These are phyloP conservation scores for Penicillium psychrosexuale DNA, from an alignment of 2,329 filamentous ascomycete species.

Conservation along the genomic window DNA sequence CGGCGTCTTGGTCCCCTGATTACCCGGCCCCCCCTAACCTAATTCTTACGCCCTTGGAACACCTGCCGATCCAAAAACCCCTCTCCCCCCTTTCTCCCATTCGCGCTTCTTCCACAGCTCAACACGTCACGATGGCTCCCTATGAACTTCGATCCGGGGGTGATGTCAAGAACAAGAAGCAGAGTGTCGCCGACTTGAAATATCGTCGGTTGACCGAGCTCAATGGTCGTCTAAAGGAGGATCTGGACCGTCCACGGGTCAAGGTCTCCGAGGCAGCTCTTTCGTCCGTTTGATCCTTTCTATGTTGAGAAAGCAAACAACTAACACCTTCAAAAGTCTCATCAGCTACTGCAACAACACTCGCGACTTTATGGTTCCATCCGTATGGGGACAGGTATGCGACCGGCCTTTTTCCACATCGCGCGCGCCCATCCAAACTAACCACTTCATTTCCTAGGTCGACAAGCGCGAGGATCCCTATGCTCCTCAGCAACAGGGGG, in stretches of 20 bases:
- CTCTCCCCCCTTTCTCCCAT: conserved; percentile 17
- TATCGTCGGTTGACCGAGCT: conserved; percentile 92
- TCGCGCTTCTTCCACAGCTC: conserved; percentile 12
- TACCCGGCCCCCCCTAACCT: conserved; percentile 1
- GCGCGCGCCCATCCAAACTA: conserved; percentile 11
- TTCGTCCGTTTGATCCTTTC: conserved; percentile 57
- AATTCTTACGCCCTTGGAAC: conserved; percentile 9
- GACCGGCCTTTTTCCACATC: conserved; percentile 8
- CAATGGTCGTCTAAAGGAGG: conserved; percentile 92
- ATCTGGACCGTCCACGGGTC: conserved; percentile 91
- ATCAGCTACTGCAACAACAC: conserved; percentile 98
- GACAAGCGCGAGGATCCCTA: conserved; percentile 98
- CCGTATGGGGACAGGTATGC: conserved; percentile 79
- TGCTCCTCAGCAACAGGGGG: conserved; percentile 84
- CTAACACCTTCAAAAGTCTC: conserved; percentile 59
- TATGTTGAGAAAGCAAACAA: conserved; percentile 5
- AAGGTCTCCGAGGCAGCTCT: conserved; percentile 91
- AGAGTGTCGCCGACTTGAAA: conserved; percentile 98
- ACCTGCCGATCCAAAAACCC: conserved; percentile 10
- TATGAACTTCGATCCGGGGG: conserved; percentile 66
- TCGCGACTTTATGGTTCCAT: conserved; percentile 98
- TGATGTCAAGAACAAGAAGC: conserved; percentile 84
- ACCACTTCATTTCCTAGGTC: conserved; percentile 52
- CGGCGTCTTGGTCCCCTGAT: conserved; percentile 8
- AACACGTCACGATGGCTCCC: conserved; percentile 51